These are phyloP conservation scores for Cryphonectria parasitica DNA, from an alignment of 2,329 filamentous ascomycete genomes.

Conservation along the genomic window DNA sequence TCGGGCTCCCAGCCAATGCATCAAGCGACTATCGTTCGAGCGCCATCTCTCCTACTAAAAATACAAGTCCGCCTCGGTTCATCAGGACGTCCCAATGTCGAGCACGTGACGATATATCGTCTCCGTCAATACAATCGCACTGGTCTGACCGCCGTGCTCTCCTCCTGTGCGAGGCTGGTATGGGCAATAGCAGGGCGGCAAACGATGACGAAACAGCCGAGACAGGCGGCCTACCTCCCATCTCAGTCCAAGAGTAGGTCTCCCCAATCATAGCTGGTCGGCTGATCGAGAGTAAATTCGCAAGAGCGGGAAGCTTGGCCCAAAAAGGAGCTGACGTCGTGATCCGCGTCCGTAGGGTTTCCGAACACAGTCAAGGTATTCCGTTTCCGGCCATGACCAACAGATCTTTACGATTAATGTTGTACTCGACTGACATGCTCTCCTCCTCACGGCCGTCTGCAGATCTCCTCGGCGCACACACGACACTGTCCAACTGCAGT, in stretches of 20 bases:
- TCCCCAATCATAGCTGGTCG: background rate
- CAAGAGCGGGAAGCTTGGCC: background rate
- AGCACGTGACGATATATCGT: background rate
- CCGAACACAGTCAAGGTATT: slow-evolving; percentile 5
- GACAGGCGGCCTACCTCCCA: background rate
- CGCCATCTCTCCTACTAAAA: background rate
- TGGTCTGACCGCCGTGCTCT: slow-evolving; percentile 6
- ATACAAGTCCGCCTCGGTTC: background rate
- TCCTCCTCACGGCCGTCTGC: background rate
- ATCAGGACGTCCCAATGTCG: background rate
- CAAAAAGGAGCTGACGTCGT: background rate
- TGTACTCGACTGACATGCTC: background rate
- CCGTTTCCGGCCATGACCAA: background rate
- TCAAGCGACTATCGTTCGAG: background rate
- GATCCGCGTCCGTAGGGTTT: background rate
- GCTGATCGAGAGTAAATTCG: background rate
- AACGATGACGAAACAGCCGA: background rate
- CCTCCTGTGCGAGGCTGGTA: slow-evolving; percentile 4
- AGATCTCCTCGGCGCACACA: background rate
- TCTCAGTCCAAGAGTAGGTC: slow-evolving; percentile 10
- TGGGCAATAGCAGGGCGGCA: background rate
- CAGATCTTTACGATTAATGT: background rate
- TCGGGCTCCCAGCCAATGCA: background rate
- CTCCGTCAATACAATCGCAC: background rate
- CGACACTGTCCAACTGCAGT: background rate